These are phyloP conservation scores for Nothomitra cinnamomea DNA, from an alignment of 2,329 filamentous ascomycete species.

Conservation along the genomic window DNA sequence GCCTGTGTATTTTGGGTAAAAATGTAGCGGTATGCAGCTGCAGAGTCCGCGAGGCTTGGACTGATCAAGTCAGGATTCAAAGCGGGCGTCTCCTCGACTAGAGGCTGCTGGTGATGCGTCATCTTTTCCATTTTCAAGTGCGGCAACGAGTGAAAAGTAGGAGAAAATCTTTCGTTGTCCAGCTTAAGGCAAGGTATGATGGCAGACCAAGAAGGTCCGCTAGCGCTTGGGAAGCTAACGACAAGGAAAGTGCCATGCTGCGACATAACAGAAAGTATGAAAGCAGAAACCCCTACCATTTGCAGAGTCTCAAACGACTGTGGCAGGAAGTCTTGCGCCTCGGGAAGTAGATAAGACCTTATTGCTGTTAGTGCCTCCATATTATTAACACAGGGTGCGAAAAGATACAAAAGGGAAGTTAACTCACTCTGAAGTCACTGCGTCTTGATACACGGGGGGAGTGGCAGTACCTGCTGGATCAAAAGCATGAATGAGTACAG, in stretches of 20 bases:
- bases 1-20: background rate
- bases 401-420: background rate
- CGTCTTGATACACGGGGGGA: conserved; percentile 5
- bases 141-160: too few species aligned
- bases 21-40: background rate
- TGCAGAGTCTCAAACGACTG: conserved; percentile 27
- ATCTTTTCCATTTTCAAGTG: too few species aligned
- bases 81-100: too few species aligned
- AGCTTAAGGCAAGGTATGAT: too few species aligned
- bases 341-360: conserved; percentile 18
- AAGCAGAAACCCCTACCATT: conserved; percentile 26
- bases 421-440: conserved; percentile 16
- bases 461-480: background rate
- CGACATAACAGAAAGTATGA: background rate
- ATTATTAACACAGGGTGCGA: background rate
- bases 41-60: too few species aligned
- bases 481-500: conserved; percentile 3
- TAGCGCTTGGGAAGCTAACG: too few species aligned
- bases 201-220: too few species aligned
- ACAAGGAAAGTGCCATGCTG: too few species aligned
- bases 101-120: too few species aligned
- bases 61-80: too few species aligned
- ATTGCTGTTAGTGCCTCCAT: background rate
- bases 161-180: too few species aligned
- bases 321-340: conserved; percentile 28